Evolutionary conservation across 768 basidiomycete species (phyloP).

Genomic region (Leucogyrophana mollusca): DNA sequence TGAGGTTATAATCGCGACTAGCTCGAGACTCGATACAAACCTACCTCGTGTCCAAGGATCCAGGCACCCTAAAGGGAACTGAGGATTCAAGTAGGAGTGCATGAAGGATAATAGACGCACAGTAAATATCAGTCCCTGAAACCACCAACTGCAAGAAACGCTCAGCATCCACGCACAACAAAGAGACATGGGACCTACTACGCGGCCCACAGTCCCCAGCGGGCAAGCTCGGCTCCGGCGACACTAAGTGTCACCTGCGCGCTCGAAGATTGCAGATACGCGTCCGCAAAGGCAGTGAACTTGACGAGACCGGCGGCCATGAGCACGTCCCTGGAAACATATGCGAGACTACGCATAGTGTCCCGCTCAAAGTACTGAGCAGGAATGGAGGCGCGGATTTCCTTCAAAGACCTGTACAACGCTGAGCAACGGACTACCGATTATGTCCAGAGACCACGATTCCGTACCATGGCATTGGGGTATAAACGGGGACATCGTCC

Average conservation of each 20-base stretch:
- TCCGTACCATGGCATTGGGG: too few species aligned
- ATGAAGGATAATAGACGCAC: neutral
- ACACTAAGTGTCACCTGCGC: constrained; percentile 28
- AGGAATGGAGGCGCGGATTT: too few species aligned
- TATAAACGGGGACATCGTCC: too few species aligned
- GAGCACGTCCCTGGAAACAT: constrained; percentile 38
- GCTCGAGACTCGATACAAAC: constrained; percentile 4
- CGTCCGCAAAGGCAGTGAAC: constrained; percentile 26
- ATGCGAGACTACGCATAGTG: too few species aligned
- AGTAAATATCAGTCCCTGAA: constrained; percentile 57
- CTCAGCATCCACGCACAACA: neutral
- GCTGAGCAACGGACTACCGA: too few species aligned
- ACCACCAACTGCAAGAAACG: constrained; percentile 48
- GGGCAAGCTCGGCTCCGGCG: constrained; percentile 33
- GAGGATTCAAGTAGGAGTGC: too few species aligned
- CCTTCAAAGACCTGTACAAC: too few species aligned
- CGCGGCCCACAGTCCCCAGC: constrained; percentile 44
- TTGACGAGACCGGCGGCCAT: constrained; percentile 34
- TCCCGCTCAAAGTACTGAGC: too few species aligned
- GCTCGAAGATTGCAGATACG: constrained; percentile 31
- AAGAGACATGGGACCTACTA: constrained; percentile 37
- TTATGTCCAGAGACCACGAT: too few species aligned
- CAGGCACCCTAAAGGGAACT: too few species aligned
- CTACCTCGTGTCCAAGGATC: constrained; percentile 59
- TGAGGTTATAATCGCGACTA: neutral